Conservation (phyloP, 2,329 filamentous ascomycete genomes). For the Colletotrichum sojae region DNA sequence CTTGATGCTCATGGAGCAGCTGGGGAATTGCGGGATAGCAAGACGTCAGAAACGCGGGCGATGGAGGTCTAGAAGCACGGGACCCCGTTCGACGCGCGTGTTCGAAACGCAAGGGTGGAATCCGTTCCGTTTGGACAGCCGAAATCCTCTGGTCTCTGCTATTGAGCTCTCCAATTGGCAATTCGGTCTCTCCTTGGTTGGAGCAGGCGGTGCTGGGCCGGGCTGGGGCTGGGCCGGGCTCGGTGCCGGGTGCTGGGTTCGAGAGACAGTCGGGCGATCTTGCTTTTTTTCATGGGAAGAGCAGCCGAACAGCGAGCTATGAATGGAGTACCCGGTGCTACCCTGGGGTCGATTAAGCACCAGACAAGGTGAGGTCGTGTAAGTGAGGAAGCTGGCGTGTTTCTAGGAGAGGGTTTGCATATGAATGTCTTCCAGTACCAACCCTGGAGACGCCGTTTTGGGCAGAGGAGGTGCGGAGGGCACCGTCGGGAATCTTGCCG, state of each 20-base stretch:
- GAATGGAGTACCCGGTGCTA: conserved; percentile 15
- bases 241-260: background rate
- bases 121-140: conserved; percentile 21
- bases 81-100: background rate
- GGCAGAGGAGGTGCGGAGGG: conserved; percentile 24
- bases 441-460: conserved; percentile 27
- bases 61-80: conserved; percentile 29
- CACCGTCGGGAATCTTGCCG: conserved; percentile 18
- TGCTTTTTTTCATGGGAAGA: conserved; percentile 17
- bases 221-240: background rate
- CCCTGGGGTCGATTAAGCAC: conserved; percentile 25
- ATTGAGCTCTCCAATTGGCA: conserved; percentile 6
- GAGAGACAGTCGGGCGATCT: conserved; percentile 23
- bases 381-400: conserved; percentile 33
- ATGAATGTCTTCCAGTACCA: conserved; percentile 28
- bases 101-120: conserved; percentile 25
- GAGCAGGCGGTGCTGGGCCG: background rate
- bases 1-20: conserved; percentile 21
- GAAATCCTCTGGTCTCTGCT: background rate
- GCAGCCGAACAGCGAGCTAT: conserved; percentile 4
- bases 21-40: conserved; percentile 17
- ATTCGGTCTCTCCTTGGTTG: background rate
- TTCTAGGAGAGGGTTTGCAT: conserved; percentile 33
- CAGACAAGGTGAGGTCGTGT: conserved; percentile 23
- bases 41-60: conserved; percentile 11